Evolutionary conservation across 202 grass and related monocot genomes (phyloP).

Genomic region (Digitaria exilis): DNA sequence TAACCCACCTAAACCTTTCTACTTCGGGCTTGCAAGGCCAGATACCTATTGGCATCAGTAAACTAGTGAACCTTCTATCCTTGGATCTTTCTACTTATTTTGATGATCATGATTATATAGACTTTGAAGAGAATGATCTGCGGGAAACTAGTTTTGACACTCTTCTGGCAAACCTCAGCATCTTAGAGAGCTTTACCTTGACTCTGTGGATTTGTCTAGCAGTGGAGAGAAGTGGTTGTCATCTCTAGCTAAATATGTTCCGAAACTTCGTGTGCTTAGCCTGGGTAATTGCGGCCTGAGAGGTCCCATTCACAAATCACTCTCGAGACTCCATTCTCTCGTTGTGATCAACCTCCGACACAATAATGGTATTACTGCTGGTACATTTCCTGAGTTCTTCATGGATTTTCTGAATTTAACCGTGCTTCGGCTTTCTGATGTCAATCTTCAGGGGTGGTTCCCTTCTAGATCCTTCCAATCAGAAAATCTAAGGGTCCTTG

Average conservation of each 20-base stretch:
- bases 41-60: no score
- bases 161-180: conserved; percentile 32
- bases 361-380: not conserved
- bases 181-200: conserved; percentile 46
- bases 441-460: conserved; percentile 15
- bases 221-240: conserved; percentile 1
- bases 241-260: conserved; percentile 21
- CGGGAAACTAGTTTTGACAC: not conserved
- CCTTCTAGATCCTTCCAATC: conserved; percentile 3
- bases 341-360: conserved; percentile 2
- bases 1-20: no score
- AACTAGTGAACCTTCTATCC: no score
- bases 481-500: conserved; percentile 25
- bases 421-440: not conserved
- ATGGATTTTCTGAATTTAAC: conserved; percentile 35
- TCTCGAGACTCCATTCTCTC: conserved; percentile 20
- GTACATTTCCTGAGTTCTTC: conserved; percentile 30
- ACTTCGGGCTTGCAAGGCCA: no score
- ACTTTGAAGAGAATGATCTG: no score
- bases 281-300: not conserved
- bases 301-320: conserved; percentile 18
- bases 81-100: no score
- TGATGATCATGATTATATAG: no score
- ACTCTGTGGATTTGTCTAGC: conserved; percentile 5
- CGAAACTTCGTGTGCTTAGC: conserved; percentile 41